Evolutionary conservation across 2,329 filamentous ascomycete genomes (phyloP).

Genomic region (Fusarium pseudograminearum): DNA sequence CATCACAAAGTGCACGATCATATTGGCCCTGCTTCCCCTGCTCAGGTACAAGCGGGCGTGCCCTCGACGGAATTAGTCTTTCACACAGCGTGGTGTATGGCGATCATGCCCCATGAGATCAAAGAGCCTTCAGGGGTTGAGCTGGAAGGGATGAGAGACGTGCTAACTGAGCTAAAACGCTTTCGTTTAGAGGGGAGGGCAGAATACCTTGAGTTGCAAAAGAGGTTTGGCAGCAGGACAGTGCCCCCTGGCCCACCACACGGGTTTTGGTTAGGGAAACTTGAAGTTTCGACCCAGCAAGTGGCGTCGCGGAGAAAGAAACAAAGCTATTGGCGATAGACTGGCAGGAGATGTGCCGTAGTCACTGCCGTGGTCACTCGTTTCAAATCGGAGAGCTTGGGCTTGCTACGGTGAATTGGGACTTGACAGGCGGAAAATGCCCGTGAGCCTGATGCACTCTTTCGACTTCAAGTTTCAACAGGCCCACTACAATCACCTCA

Average conservation of each 20-base stretch:
- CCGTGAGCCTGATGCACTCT: neutral
- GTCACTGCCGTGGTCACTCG: neutral
- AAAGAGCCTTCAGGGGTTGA: conserved; percentile 47
- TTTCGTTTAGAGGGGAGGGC: conserved; percentile 53
- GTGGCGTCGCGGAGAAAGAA: conserved; percentile 6
- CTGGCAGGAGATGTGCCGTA: no score
- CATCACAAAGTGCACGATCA: conserved; percentile 52
- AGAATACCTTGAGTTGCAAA: conserved; percentile 42
- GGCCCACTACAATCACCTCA: no score
- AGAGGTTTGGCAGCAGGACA: neutral
- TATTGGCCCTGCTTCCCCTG: conserved; percentile 61
- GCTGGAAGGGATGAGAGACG: conserved; percentile 58
- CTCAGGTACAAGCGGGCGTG: conserved; percentile 63
- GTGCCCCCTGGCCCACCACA: conserved; percentile 46
- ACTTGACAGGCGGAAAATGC: neutral
- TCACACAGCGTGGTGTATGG: conserved; percentile 64
- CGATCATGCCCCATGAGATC: conserved; percentile 55
- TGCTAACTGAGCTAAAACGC: conserved; percentile 56
- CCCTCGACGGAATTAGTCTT: conserved; percentile 61
- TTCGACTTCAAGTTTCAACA: neutral
- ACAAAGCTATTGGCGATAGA: conserved; percentile 31
- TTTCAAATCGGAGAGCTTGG: neutral
- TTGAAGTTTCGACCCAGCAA: conserved; percentile 33
- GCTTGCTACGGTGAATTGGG: neutral
- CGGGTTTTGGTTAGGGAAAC: conserved; percentile 54